Conservation (phyloP, 192 early-diverging fungal genomes). For the Geosiphon pyriformis region DNA sequence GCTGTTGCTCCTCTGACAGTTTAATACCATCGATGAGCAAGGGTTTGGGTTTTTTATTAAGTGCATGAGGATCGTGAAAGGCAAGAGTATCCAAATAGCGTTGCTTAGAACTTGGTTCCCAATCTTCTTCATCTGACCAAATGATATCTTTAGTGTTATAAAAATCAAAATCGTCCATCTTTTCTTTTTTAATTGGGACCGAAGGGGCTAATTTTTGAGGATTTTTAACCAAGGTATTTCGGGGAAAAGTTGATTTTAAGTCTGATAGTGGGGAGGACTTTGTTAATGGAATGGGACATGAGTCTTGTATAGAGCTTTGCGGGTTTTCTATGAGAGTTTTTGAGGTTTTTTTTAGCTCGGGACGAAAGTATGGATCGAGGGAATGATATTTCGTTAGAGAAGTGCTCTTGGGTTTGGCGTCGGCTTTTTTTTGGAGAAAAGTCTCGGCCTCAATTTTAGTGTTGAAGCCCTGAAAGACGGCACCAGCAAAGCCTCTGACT, state of each 20-base stretch:
- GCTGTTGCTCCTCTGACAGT: slow-evolving; percentile 52
- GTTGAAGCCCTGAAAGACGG: background rate
- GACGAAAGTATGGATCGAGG: background rate
- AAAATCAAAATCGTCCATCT: too few relatives aligned
- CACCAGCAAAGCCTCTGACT: background rate
- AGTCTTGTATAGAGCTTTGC: background rate
- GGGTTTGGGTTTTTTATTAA: background rate
- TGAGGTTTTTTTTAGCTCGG: background rate
- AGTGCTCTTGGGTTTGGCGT: background rate
- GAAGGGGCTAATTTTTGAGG: background rate
- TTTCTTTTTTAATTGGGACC: background rate
- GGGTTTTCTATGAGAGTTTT: background rate
- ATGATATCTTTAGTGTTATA: background rate
- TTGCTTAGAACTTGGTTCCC: background rate
- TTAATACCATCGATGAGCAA: slow-evolving; percentile 23
- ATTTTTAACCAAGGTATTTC: too few relatives aligned
- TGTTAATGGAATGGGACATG: background rate
- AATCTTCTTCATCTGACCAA: background rate
- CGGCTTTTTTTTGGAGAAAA: background rate
- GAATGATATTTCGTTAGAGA: background rate
- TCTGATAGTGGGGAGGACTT: background rate
- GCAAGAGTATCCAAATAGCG: background rate
- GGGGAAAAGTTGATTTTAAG: background rate
- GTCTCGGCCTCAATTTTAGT: background rate
- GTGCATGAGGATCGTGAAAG: background rate